Evolutionary conservation across 169 alveolate genomes (phyloP), one percentile per base, ranked within the genome.

Genomic region (Neospora caninum): DNA sequence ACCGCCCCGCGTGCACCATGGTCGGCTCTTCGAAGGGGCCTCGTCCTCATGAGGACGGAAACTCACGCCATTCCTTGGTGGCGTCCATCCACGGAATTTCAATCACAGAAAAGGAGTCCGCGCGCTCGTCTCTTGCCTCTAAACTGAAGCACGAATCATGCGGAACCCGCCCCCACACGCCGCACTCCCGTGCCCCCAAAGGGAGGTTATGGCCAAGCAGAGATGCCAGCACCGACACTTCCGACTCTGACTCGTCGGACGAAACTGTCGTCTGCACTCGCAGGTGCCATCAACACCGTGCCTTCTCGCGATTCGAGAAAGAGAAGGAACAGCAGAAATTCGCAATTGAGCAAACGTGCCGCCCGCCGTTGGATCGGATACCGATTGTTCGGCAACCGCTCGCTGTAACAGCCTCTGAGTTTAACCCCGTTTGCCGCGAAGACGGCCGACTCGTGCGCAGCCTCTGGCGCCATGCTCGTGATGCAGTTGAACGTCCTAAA

Each of bases 321-420:
- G 45, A 36, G 86, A 78, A 78, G 86, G 86, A 13, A 43, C 86
- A 25, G 45, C 43, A 78, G 86, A 20, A n/a, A 78, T 43, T 78
- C n/a, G 43, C 43, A 10, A 36, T 29, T 16, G 49, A 20, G 86
- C 86, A 78, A 43, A n/a, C n/a, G 27, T 16, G 22, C 29, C 53
- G 41, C 4, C 89, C 89, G 67, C 89, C 89, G 16, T 67, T 82
- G 25, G 31, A 18, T 20, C 89, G 89, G 54, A 43, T 82, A 2
- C 89, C 89, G 2, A 41, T 82, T 18, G 89, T 82, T 29, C 89
- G 89, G 67, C 54, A 82, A 9, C 89, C 89, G 6, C 67, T 82
- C 42, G 39, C 89, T 22, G 38, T 42, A 29, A 42, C 53, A 4
- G 36, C 89, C 36, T 64, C 20, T 0, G 89, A 82, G 10, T 82